These are phyloP conservation scores for Kazachstania taianensis DNA, from an alignment of 805 yeast genomes.

Conservation along the genomic window DNA sequence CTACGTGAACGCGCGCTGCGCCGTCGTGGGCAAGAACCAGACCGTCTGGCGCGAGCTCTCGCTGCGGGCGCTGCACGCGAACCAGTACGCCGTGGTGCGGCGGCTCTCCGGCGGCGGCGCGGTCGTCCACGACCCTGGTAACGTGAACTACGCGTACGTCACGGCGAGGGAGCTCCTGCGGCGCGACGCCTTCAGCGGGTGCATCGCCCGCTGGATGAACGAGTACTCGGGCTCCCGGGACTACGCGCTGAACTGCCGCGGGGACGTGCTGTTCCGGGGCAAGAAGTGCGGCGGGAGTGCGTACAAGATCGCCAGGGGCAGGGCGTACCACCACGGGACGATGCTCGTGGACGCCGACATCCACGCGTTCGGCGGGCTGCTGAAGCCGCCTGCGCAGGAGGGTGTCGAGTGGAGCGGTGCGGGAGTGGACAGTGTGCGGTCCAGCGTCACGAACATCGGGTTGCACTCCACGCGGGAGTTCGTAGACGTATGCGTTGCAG, in stretches of 20 bases:
- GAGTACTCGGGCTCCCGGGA: conserved; percentile 7
- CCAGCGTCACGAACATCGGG: conserved; percentile 63
- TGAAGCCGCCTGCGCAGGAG: conserved; percentile 37
- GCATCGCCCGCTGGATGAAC: conserved; percentile 33
- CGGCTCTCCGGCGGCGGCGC: conserved; percentile 93
- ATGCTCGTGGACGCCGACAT: conserved; percentile 69
- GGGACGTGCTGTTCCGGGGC: conserved; percentile 57
- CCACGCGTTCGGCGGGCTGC: conserved; percentile 45
- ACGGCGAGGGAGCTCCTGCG: conserved; percentile 56
- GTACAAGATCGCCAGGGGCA: conserved; percentile 69
- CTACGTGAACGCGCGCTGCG: conserved; percentile 72
- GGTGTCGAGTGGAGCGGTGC: conserved; percentile 38
- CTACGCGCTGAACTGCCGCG: conserved; percentile 56
- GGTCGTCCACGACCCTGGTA: conserved; percentile 88
- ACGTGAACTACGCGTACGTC: conserved; percentile 76
- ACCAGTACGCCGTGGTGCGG: conserved; percentile 58
- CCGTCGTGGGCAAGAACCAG: conserved; percentile 94
- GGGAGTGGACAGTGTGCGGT: conserved; percentile 67
- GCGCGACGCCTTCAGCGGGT: conserved; percentile 42
- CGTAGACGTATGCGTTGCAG: conserved; percentile 20
- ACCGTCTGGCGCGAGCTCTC: conserved; percentile 87
- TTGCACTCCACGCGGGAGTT: conserved; percentile 32
- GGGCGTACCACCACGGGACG: conserved; percentile 92
- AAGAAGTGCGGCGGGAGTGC: conserved; percentile 88
- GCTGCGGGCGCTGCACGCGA: conserved; percentile 39